Evolutionary conservation across 1,284 basidiomycete genomes (phyloP).

Genomic region (Sanguinoderma infundibulare): DNA sequence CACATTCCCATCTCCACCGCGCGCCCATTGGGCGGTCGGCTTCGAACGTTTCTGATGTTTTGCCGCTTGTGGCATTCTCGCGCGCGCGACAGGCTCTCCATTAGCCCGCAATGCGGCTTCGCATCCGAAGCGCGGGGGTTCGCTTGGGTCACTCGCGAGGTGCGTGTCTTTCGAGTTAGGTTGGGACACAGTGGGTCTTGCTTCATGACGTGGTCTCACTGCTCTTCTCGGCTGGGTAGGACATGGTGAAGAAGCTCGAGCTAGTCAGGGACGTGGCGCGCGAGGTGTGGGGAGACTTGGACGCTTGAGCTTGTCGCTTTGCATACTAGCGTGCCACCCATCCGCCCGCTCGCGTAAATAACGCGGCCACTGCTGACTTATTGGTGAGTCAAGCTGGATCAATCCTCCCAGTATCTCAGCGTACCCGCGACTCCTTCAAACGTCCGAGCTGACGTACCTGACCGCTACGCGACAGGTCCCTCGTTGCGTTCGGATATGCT

Average conservation of each 20-base stretch:
- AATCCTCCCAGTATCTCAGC: not conserved
- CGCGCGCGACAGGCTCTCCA: conserved; percentile 52
- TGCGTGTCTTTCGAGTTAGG: conserved; percentile 34
- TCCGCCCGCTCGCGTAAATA: not conserved
- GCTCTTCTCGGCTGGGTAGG: conserved; percentile 9
- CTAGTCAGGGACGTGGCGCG: conserved; percentile 55
- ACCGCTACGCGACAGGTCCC: not conserved
- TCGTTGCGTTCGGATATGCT: too few relatives aligned
- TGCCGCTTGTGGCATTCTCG: not conserved
- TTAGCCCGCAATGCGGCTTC: conserved; percentile 79
- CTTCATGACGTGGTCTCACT: not conserved
- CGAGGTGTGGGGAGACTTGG: conserved; percentile 47
- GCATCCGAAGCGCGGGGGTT: conserved; percentile 69
- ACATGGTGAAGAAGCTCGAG: conserved; percentile 46
- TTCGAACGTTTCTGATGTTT: not conserved
- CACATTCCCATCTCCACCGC: not conserved
- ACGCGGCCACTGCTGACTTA: not conserved
- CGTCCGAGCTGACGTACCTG: not conserved
- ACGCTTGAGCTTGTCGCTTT: not conserved
- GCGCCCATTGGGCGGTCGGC: not conserved
- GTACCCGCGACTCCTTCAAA: not conserved
- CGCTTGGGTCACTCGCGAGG: conserved; percentile 53
- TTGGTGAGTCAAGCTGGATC: not conserved
- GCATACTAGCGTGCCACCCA: not conserved
- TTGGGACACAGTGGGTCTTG: not conserved